These are phyloP conservation scores for Monosporascus sp. DNA, from an alignment of 2,329 filamentous ascomycete genomes.

Conservation along the genomic window DNA sequence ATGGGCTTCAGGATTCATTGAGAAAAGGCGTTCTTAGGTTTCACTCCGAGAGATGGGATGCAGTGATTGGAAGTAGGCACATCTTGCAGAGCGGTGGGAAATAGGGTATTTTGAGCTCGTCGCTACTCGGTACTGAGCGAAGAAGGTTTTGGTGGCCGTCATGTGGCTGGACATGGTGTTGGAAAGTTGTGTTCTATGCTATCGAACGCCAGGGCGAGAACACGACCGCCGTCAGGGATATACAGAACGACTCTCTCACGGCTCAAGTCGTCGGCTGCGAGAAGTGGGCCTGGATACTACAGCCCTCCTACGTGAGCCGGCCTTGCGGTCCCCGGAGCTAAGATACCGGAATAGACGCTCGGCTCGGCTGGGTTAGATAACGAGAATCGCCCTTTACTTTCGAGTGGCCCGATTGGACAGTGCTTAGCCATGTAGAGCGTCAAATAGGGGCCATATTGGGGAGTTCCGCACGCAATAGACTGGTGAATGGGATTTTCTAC, in stretches of 20 bases:
- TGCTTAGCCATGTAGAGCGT: background rate
- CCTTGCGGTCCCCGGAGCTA: background rate
- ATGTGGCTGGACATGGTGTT: slow-evolving; percentile 4
- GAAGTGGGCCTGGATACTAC: slow-evolving; percentile 11
- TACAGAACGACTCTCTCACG: slow-evolving; percentile 13
- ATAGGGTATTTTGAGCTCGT: slow-evolving; percentile 6
- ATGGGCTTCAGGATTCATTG: no score
- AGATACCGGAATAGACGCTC: slow-evolving; percentile 1
- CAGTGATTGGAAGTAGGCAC: slow-evolving; percentile 11
- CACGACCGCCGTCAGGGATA: slow-evolving; percentile 17
- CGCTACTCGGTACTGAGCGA: slow-evolving; percentile 14
- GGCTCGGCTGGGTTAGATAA: slow-evolving; percentile 1
- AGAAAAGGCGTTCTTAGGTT: slow-evolving; percentile 1
- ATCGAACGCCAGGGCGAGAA: slow-evolving; percentile 12
- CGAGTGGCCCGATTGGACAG: slow-evolving; percentile 1
- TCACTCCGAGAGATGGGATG: slow-evolving; percentile 2
- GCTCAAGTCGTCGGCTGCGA: background rate
- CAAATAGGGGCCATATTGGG: slow-evolving; percentile 7
- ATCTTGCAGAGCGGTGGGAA: slow-evolving; percentile 18
- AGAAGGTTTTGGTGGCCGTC: slow-evolving; percentile 6
- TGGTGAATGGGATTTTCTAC: no score
- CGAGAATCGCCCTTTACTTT: slow-evolving; percentile 4
- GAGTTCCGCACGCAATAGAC: no score
- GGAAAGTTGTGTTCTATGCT: slow-evolving; percentile 1
- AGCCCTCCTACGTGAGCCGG: slow-evolving; percentile 11